Evolutionary conservation across 2,329 filamentous ascomycete genomes (phyloP).

Genomic region (Colletotrichum euphorbiae): DNA sequence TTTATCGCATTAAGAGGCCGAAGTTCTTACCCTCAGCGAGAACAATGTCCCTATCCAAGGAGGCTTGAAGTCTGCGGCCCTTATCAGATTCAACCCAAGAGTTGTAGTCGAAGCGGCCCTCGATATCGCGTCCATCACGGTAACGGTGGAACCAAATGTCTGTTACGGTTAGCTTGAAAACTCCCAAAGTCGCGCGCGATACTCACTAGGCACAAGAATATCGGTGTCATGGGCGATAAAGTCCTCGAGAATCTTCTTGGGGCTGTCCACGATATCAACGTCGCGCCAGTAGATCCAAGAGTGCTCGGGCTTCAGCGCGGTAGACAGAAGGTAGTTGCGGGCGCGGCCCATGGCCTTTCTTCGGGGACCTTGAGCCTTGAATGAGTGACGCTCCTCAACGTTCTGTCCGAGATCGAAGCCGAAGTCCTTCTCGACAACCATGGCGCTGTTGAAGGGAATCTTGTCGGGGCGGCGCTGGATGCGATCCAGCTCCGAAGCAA

Average conservation of each 20-base stretch:
- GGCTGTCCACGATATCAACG: constrained; percentile 94
- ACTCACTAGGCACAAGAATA: constrained; percentile 92
- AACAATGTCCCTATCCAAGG: constrained; percentile 82
- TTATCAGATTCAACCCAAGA: constrained; percentile 97
- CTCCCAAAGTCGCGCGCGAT: background rate
- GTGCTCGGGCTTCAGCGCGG: constrained; percentile 90
- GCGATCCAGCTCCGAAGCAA: constrained; percentile 86
- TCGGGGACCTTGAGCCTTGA: constrained; percentile 87
- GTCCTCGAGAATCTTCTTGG: constrained; percentile 88
- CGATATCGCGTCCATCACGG: constrained; percentile 82
- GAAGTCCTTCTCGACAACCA: constrained; percentile 93
- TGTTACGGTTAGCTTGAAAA: constrained; percentile 51
- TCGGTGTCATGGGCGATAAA: constrained; percentile 95
- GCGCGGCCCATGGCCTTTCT: constrained; percentile 91
- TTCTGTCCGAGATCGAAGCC: constrained; percentile 78
- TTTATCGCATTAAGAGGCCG: background rate
- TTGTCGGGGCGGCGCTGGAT: constrained; percentile 85
- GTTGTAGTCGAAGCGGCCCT: constrained; percentile 99
- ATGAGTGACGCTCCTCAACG: constrained; percentile 86
- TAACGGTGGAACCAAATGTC: constrained; percentile 99
- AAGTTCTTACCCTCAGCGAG: constrained; percentile 81
- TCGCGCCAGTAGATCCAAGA: constrained; percentile 99
- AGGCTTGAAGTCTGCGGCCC: constrained; percentile 78
- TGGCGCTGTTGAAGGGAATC: constrained; percentile 85
- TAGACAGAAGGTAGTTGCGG: constrained; percentile 88